These are phyloP conservation scores for Gastrolobium bilobum DNA, from an alignment of 306 rosid species.

Conservation along the genomic window DNA sequence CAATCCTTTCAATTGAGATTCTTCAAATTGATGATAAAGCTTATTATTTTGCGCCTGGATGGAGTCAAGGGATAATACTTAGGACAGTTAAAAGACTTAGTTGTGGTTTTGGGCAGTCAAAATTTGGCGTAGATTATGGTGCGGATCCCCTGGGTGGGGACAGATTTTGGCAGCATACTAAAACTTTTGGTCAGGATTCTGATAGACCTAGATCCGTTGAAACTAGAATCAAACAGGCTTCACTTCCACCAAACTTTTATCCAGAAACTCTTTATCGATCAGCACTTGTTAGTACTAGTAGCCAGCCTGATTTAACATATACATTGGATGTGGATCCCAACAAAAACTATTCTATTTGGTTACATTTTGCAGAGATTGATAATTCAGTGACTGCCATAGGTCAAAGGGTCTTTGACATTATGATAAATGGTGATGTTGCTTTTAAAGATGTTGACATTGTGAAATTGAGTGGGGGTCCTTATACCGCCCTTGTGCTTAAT, in stretches of 20 bases:
- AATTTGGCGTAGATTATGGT: slow-evolving; percentile 73
- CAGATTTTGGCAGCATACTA: slow-evolving; percentile 75
- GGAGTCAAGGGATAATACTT: slow-evolving; percentile 70
- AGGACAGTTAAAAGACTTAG: slow-evolving; percentile 83
- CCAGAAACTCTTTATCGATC: slow-evolving; percentile 87
- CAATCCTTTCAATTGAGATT: slow-evolving; percentile 90
- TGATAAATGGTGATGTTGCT: slow-evolving; percentile 69
- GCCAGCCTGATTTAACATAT: slow-evolving; percentile 77
- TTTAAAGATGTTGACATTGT: slow-evolving; percentile 76
- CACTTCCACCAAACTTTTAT: slow-evolving; percentile 81
- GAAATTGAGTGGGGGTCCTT: slow-evolving; percentile 75
- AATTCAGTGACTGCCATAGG: slow-evolving; percentile 63
- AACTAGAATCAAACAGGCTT: slow-evolving; percentile 70
- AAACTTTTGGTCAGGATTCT: slow-evolving; percentile 68
- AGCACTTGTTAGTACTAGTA: slow-evolving; percentile 72
- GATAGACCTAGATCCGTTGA: slow-evolving; percentile 75
- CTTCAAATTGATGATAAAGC: slow-evolving; percentile 84
- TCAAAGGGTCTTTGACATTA: slow-evolving; percentile 81
- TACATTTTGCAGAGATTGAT: slow-evolving; percentile 94
- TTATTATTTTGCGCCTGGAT: slow-evolving; percentile 66
- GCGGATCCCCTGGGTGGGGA: slow-evolving; percentile 87
- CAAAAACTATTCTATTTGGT: slow-evolving; percentile 92
- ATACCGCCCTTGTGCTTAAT: slow-evolving; percentile 87
- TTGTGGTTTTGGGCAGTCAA: slow-evolving; percentile 83
- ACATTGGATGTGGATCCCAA: slow-evolving; percentile 86